Evolutionary conservation across 805 yeast genomes (phyloP).

Genomic region (Candida glaebosa): DNA sequence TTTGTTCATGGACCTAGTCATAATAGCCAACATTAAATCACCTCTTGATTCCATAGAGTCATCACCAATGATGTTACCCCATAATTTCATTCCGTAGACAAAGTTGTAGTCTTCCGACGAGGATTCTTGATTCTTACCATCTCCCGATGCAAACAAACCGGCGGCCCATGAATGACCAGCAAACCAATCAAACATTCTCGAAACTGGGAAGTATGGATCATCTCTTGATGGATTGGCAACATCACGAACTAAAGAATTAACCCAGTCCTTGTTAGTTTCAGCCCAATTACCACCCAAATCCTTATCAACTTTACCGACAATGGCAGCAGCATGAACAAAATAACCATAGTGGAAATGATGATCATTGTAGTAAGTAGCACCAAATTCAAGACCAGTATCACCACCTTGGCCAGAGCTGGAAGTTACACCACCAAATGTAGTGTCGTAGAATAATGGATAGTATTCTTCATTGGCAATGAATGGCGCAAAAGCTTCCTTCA

Average conservation of each 20-base stretch:
- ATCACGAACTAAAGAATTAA: conserved; percentile 59
- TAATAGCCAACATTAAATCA: conserved; percentile 58
- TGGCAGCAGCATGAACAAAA: conserved; percentile 78
- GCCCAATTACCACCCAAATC: conserved; percentile 55
- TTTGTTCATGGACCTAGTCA: conserved; percentile 48
- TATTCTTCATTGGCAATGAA: conserved; percentile 41
- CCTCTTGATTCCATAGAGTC: conserved; percentile 54
- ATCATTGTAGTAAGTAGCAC: conserved; percentile 76
- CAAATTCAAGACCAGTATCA: conserved; percentile 54
- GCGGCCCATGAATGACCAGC: conserved; percentile 79
- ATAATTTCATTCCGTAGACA: conserved; percentile 63
- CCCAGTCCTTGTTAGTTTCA: conserved; percentile 47
- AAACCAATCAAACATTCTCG: conserved; percentile 71
- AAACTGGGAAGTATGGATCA: conserved; percentile 66
- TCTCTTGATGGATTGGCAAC: conserved; percentile 58
- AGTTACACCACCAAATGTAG: conserved; percentile 54
- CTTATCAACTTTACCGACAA: conserved; percentile 64
- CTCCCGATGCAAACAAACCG: conserved; percentile 65
- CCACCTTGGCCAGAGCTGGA: conserved; percentile 46
- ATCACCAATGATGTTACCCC: conserved; percentile 62
- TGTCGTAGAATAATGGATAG: conserved; percentile 54
- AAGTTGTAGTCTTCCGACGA: conserved; percentile 73
- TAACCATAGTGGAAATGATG: conserved; percentile 90
- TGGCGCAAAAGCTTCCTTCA: conserved; percentile 43
- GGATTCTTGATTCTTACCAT: conserved; percentile 75